Evolutionary conservation across 371 early-diverging fungal species (phyloP).

Genomic region (Mortierella sp.): DNA sequence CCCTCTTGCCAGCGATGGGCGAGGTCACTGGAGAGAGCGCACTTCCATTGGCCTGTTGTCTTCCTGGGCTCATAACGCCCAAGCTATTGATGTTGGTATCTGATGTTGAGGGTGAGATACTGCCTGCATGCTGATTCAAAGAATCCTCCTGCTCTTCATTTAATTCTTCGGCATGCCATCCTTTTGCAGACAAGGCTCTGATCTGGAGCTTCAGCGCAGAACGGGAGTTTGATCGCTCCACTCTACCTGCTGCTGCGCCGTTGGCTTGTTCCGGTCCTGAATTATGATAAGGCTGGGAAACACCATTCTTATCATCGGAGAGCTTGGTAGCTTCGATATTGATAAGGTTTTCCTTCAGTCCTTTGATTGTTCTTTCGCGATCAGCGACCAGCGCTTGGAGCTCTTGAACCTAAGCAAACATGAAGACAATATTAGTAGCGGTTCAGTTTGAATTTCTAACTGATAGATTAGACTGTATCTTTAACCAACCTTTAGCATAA

Average conservation of each 20-base stretch:
- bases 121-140: constrained; percentile 4
- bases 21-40: constrained; percentile 28
- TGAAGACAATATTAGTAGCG: not conserved
- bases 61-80: constrained; percentile 21
- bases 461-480: not conserved
- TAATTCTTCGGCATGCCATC: constrained; percentile 52
- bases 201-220: constrained; percentile 39
- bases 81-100: constrained; percentile 21
- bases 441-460: not conserved
- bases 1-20: constrained; percentile 21
- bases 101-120: constrained; percentile 11
- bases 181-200: constrained; percentile 46
- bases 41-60: constrained; percentile 3
- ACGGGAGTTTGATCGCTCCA: constrained; percentile 34
- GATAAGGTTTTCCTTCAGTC: constrained; percentile 45
- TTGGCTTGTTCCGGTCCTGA: constrained; percentile 10
- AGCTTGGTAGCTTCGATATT: constrained; percentile 43
- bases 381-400: constrained; percentile 33
- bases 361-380: constrained; percentile 44
- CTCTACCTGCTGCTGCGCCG: constrained; percentile 12
- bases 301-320: constrained; percentile 26
- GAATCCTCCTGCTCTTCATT: constrained; percentile 52
- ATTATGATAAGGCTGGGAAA: constrained; percentile 13
- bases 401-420: constrained; percentile 32
- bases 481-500: constrained; percentile 31